Evolutionary conservation across 2,329 filamentous ascomycete genomes (phyloP).

Genomic region (Diaporthe sp.): DNA sequence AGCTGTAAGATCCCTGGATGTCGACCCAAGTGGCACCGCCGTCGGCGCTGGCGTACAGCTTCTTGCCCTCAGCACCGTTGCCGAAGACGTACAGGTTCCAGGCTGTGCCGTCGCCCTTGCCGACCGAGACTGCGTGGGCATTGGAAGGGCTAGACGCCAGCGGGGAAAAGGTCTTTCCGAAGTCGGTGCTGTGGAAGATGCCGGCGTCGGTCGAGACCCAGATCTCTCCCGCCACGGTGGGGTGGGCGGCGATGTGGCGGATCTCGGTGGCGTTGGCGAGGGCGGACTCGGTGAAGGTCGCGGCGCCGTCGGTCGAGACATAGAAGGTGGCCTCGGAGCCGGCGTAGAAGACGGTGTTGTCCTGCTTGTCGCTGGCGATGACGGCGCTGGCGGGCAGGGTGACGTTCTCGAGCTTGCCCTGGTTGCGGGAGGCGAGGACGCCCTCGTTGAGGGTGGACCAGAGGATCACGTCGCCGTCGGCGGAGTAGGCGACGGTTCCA

Average conservation of each 20-base stretch:
- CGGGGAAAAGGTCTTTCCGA: slow-evolving; percentile 60
- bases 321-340: slow-evolving; percentile 61
- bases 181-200: slow-evolving; percentile 66
- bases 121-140: slow-evolving; percentile 58
- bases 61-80: slow-evolving; percentile 54
- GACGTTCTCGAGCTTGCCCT: slow-evolving; percentile 58
- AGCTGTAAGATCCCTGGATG: slow-evolving; percentile 60
- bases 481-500: slow-evolving; percentile 64
- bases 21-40: slow-evolving; percentile 59
- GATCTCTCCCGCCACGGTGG: slow-evolving; percentile 69
- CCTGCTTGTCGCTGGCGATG: slow-evolving; percentile 67
- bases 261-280: slow-evolving; percentile 58
- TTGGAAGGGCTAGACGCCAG: slow-evolving; percentile 52
- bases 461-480: slow-evolving; percentile 61
- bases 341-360: slow-evolving; percentile 66
- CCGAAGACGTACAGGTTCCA: slow-evolving; percentile 65
- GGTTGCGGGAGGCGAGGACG: slow-evolving; percentile 56
- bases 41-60: slow-evolving; percentile 60
- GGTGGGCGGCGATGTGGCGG: slow-evolving; percentile 68
- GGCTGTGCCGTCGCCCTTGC: slow-evolving; percentile 51
- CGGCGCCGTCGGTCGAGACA: slow-evolving; percentile 62
- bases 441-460: slow-evolving; percentile 58
- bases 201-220: slow-evolving; percentile 68
- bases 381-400: slow-evolving; percentile 59
- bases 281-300: slow-evolving; percentile 56